Evolutionary conservation across 495 filamentous ascomycete species (phyloP), one percentile per base, ranked within the genome.

Genomic region (Massariosphaeria phaeospora): DNA sequence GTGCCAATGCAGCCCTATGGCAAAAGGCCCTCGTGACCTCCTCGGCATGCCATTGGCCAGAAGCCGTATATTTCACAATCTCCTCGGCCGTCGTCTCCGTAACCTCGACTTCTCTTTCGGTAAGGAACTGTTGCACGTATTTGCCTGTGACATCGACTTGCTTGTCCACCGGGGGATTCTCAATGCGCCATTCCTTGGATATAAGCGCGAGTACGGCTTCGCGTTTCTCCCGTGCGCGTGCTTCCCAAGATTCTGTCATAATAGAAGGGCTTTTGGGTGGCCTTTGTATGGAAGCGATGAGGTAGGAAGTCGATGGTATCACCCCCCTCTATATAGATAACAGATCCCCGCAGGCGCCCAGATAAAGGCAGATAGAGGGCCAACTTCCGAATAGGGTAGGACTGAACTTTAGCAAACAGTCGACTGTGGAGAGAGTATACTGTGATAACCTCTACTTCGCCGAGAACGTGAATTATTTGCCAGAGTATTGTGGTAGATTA

Each of bases 71-170:
- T 26, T 62, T 54, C 26, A 65, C 66, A 31, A 72, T 70, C 6
- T 65, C 66, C 12, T 66, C 67, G 3, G 70, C 70, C 24, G 69
- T 66, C n/a, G 62, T 69, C 54, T 70, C 66, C 3, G 70, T 72
- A 52, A 72, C 71, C 25, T 67, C 68, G 20, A 83, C 70, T 52
- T 86, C 83, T 18, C 71, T 57, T 8, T 69, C 45, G 3, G 69
- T 74, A 0, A 86, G 70, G 52, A 73, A 84, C 41, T 81, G 74
- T 18, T 77, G 73, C 15, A 85, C 78, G 60, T 79, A 84, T 27
- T 56, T 24, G 2, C 77, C 81, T 0, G 82, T 85, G n/a, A 86
- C 76, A 68, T 86, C 83, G 38, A 71, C 72, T 48, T 78, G 74
- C 53, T 84, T 74, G 21, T 68, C 64, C 1, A 71, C 52, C 4